These are phyloP conservation scores for Phytopythium sindhum DNA, from an alignment of 352 stramenopile species.

Conservation along the genomic window DNA sequence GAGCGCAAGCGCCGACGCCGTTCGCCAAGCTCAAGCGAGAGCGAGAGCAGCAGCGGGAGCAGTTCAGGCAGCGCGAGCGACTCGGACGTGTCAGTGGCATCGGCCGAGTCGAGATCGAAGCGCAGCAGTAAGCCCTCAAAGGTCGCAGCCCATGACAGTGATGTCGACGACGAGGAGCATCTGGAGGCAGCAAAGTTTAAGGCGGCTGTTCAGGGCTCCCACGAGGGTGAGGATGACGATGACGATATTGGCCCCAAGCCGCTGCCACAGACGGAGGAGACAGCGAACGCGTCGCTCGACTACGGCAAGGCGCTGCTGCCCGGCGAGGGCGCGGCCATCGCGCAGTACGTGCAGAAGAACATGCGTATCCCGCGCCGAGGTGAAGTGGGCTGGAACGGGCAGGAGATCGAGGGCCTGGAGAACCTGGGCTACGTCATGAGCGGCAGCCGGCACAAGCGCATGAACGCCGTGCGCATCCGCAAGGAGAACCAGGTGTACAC, in stretches of 20 bases:
- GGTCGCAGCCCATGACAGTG: background rate
- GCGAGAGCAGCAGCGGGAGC: slow-evolving; percentile 14
- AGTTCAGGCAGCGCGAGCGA: slow-evolving; percentile 13
- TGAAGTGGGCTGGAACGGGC: slow-evolving; percentile 95
- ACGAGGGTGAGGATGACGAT: slow-evolving; percentile 67
- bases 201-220: slow-evolving; percentile 70
- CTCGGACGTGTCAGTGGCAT: slow-evolving; percentile 18
- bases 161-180: slow-evolving; percentile 52
- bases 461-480: slow-evolving; percentile 98
- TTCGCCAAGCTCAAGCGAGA: slow-evolving; percentile 22
- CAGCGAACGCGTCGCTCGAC: slow-evolving; percentile 51
- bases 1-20: slow-evolving; percentile 21
- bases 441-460: slow-evolving; percentile 95
- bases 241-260: slow-evolving; percentile 87
- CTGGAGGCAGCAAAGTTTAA: slow-evolving; percentile 89
- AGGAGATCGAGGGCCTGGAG: slow-evolving; percentile 97
- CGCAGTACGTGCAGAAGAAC: slow-evolving; percentile 98
- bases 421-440: slow-evolving; percentile 96
- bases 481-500: slow-evolving; percentile 99
- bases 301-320: slow-evolving; percentile 93
- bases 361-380: slow-evolving; percentile 97
- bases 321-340: slow-evolving; percentile 94
- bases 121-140: slow-evolving; percentile 7
- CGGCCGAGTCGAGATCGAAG: slow-evolving; percentile 14
- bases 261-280: slow-evolving; percentile 43